Percentiles rank a stretch among this genome's conserved stretches.
Conservation (phyloP, 2,329 filamentous ascomycete species). For the Aspergillus viridinutans region DNA sequence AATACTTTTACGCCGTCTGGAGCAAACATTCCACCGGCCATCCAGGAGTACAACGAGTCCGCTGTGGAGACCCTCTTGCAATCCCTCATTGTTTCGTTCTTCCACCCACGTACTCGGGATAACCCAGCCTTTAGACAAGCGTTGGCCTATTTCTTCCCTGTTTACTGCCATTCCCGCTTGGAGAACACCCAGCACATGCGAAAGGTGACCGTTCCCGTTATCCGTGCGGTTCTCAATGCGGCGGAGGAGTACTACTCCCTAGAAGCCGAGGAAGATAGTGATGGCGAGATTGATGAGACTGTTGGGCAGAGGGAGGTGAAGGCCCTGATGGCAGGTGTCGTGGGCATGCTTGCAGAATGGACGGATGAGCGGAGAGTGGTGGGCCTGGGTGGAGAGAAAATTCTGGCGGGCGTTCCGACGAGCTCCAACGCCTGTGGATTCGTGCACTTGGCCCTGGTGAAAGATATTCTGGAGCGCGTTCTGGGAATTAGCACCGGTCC, state of each 20-base stretch:
- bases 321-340: constrained; percentile 66
- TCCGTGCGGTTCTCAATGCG: constrained; percentile 63
- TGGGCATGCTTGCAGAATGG: constrained; percentile 82
- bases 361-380: constrained; percentile 80
- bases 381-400: constrained; percentile 52
- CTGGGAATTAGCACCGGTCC: constrained; percentile 44
- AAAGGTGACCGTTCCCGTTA: constrained; percentile 64
- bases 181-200: constrained; percentile 83
- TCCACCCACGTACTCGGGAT: constrained; percentile 73
- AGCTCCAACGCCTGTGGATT: constrained; percentile 60
- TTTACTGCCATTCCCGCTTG: constrained; percentile 81
- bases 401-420: constrained; percentile 50
- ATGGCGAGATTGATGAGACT: constrained; percentile 68
- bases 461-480: constrained; percentile 71
- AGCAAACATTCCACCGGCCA: constrained; percentile 51
- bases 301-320: constrained; percentile 62
- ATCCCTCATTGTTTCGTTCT: constrained; percentile 80
- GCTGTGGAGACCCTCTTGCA: constrained; percentile 71
- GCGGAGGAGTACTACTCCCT: constrained; percentile 63
- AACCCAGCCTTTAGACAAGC: constrained; percentile 84
- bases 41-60: constrained; percentile 48
- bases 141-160: constrained; percentile 88
- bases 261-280: constrained; percentile 69
- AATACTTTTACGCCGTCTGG: constrained; percentile 57
- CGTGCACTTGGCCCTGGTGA: constrained; percentile 74